A percentile compares a stretch with the other conserved stretches of the same genome.
Evolutionary conservation across 495 filamentous ascomycete genomes (phyloP).

Genomic region (Platismatia glauca): DNA sequence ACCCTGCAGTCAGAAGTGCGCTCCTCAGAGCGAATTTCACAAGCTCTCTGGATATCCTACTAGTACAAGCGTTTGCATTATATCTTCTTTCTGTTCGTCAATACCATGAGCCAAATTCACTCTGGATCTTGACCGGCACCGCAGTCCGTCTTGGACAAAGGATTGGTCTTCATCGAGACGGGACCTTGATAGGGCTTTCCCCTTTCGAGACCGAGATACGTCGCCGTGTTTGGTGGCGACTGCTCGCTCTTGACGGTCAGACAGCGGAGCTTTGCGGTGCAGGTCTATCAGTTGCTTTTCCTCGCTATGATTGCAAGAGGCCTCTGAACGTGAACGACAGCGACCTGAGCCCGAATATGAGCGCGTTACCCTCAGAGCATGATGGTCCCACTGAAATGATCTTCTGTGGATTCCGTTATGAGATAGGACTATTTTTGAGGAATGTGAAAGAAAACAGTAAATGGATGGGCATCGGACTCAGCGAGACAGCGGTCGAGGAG

Average conservation of each 20-base stretch:
- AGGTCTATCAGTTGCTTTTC: conserved; percentile 20
- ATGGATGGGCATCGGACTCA: conserved; percentile 32
- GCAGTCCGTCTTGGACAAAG: conserved; percentile 36
- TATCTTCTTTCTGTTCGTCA: conserved; percentile 33
- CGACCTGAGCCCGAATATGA: conserved; percentile 50
- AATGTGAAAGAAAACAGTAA: conserved; percentile 26
- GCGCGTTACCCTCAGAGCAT: conserved; percentile 41
- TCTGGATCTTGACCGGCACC: conserved; percentile 39
- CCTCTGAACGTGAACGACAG: conserved; percentile 51
- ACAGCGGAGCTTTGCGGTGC: conserved; percentile 32
- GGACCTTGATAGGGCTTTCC: conserved; percentile 30
- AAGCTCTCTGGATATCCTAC: conserved; percentile 30
- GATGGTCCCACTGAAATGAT: conserved; percentile 60
- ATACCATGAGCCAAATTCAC: conserved; percentile 32
- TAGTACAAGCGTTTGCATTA: conserved; percentile 39
- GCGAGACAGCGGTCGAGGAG: conserved; percentile 33
- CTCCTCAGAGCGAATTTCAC: conserved; percentile 38
- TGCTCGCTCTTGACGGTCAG: conserved; percentile 30
- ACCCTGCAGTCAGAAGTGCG: conserved; percentile 34
- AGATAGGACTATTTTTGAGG: conserved; percentile 37
- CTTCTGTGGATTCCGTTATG: conserved; percentile 48
- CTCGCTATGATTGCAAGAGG: conserved; percentile 28
- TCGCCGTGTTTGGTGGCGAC: conserved; percentile 36
- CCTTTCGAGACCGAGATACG: conserved; percentile 40
- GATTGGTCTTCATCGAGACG: conserved; percentile 41